Conservation (phyloP, 2,329 filamentous ascomycete genomes). For the Stromatinia cepivora region DNA sequence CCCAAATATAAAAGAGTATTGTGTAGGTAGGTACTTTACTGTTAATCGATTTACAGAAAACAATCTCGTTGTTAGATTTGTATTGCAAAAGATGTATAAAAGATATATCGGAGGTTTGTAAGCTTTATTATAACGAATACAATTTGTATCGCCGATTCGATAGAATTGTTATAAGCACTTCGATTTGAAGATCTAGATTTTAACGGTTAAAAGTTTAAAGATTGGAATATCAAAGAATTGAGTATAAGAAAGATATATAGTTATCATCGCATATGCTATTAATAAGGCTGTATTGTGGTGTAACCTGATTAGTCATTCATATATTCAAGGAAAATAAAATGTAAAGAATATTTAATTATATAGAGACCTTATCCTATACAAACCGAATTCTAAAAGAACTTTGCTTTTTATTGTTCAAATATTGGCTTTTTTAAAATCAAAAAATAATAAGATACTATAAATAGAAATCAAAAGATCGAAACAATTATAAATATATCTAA, state of each 20-base stretch:
- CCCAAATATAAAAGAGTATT: conserved; percentile 13
- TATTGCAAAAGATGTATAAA: too few relatives aligned
- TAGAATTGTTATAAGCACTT: too few relatives aligned
- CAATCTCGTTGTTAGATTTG: too few relatives aligned
- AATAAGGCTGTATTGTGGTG: neutral
- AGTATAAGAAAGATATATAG: neutral
- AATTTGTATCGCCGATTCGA: too few relatives aligned
- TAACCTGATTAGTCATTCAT: neutral
- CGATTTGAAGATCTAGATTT: too few relatives aligned
- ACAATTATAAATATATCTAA: neutral
- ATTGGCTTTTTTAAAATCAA: neutral
- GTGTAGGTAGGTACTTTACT: neutral
- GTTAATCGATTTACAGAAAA: too few relatives aligned
- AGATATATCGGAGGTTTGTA: too few relatives aligned
- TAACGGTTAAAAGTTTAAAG: too few relatives aligned
- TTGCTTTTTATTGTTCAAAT: neutral
- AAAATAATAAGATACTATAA: neutral
- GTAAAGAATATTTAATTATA: neutral
- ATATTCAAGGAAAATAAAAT: neutral
- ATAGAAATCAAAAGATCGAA: neutral
- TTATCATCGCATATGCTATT: neutral
- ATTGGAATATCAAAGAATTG: neutral
- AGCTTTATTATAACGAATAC: too few relatives aligned
- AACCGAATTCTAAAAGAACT: neutral
- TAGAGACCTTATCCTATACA: neutral